These are phyloP conservation scores for Grosmannia clavigera DNA, from an alignment of 2,329 filamentous ascomycete genomes.

Conservation along the genomic window DNA sequence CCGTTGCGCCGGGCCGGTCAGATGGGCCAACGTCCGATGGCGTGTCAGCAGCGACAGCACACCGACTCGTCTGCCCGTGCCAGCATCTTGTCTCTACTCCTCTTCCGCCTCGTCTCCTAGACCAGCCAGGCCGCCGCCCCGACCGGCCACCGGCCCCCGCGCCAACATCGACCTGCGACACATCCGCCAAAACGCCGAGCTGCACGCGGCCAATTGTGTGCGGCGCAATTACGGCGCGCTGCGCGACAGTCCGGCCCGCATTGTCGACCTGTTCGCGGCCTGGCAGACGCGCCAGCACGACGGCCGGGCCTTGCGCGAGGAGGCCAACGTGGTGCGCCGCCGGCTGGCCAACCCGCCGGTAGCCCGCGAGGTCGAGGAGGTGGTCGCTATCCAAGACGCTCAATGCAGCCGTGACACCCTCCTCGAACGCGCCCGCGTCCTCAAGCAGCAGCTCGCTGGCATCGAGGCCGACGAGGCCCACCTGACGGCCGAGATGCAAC, in stretches of 20 bases:
- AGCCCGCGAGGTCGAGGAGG: slow-evolving; percentile 30
- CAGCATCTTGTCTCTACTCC: background rate
- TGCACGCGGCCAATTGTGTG: slow-evolving; percentile 72
- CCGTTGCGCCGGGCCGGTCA: too few relatives aligned
- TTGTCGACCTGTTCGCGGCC: slow-evolving; percentile 41
- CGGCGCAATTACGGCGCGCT: slow-evolving; percentile 67
- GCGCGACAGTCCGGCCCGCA: slow-evolving; percentile 40
- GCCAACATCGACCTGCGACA: slow-evolving; percentile 73
- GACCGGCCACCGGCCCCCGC: slow-evolving; percentile 55
- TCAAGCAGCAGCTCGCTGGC: slow-evolving; percentile 50
- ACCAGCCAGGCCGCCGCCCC: background rate
- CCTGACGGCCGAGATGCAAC: slow-evolving; percentile 53
- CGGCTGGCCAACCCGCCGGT: slow-evolving; percentile 40
- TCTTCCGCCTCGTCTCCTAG: background rate
- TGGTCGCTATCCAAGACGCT: slow-evolving; percentile 11
- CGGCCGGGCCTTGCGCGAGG: slow-evolving; percentile 49
- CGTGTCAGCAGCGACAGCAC: too few relatives aligned
- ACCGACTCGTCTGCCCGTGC: background rate
- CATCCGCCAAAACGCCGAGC: slow-evolving; percentile 71
- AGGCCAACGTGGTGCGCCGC: slow-evolving; percentile 51
- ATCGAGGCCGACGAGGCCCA: slow-evolving; percentile 51
- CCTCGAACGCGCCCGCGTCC: slow-evolving; percentile 47
- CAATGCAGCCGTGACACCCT: slow-evolving; percentile 34
- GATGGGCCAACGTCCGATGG: background rate
- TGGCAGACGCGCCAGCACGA: slow-evolving; percentile 49